A percentile compares a stretch with the other conserved stretches of the same genome.
Conservation (phyloP, 495 filamentous ascomycete genomes). For the Letharia lupina region DNA sequence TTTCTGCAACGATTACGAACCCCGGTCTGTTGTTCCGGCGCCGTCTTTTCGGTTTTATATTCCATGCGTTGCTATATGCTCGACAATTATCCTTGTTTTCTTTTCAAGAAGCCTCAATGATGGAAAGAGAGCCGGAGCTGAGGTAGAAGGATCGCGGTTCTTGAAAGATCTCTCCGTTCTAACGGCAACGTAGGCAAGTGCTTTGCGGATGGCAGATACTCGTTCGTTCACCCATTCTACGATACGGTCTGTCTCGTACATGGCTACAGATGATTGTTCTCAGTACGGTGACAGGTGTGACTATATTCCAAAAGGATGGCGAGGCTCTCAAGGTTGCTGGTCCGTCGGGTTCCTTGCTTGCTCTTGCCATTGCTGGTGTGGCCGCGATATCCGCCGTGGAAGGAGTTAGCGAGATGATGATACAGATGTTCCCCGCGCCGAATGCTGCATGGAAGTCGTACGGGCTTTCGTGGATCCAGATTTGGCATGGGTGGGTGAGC, state of each 20-base stretch:
- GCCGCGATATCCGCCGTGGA: constrained; percentile 29
- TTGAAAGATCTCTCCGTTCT: background rate
- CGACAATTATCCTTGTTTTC: too few relatives aligned
- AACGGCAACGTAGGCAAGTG: constrained; percentile 7
- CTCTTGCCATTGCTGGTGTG: constrained; percentile 28
- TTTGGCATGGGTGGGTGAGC: constrained; percentile 20
- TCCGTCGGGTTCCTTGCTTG: constrained; percentile 28
- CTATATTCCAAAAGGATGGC: constrained; percentile 25
- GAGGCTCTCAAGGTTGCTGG: constrained; percentile 29
- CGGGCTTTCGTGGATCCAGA: constrained; percentile 31
- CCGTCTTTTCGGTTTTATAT: too few relatives aligned
- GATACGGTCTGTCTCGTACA: background rate
- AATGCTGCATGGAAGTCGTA: constrained; percentile 32
- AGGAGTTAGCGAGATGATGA: constrained; percentile 31
- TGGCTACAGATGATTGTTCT: constrained; percentile 28
- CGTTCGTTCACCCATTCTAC: background rate
- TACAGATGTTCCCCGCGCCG: constrained; percentile 29
- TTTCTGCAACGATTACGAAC: too few relatives aligned
- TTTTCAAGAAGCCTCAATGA: too few relatives aligned
- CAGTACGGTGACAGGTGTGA: constrained; percentile 30
- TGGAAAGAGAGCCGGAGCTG: too few relatives aligned
- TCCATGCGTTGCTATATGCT: too few relatives aligned
- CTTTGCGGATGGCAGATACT: constrained; percentile 15
- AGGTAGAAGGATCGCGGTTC: too few relatives aligned
- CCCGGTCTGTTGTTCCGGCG: too few relatives aligned